phyloP scores from a whole-genome alignment of 441 rosid genomes.

The Aquilaria agallochum region DNA sequence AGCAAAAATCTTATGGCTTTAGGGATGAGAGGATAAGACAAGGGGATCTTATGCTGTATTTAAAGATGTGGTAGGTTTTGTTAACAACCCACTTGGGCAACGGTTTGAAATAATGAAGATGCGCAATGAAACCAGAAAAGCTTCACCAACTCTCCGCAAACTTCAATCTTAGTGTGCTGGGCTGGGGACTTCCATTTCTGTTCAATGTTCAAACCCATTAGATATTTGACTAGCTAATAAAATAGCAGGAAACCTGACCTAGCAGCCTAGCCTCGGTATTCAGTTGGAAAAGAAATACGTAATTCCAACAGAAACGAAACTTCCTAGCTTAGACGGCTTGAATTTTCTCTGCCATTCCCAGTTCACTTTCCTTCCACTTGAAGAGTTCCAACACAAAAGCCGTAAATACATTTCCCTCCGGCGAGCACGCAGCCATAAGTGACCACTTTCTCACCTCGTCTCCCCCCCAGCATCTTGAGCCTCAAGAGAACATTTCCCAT shows the following conservation, averaged over 20 bases:
- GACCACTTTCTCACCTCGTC: no score
- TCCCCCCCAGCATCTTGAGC: no score
- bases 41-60: background rate
- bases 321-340: no score
- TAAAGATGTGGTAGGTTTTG: background rate
- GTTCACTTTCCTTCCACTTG: no score
- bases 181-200: background rate
- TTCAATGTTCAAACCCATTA: background rate
- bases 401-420: no score
- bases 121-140: background rate
- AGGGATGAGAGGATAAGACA: background rate
- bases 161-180: conserved; percentile 6
- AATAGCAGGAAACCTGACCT: background rate
- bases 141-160: background rate
- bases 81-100: background rate
- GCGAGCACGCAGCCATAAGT: no score
- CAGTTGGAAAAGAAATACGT: no score
- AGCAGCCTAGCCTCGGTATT: background rate
- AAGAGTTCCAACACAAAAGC: no score
- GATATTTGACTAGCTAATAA: background rate
- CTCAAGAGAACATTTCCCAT: no score
- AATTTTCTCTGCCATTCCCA: no score
- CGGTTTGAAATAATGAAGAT: background rate
- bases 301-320: no score
- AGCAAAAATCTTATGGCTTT: background rate